Base-by-base conservation (phyloP, 306 rosid species). In the Cicer pinnatifidum region DNA sequence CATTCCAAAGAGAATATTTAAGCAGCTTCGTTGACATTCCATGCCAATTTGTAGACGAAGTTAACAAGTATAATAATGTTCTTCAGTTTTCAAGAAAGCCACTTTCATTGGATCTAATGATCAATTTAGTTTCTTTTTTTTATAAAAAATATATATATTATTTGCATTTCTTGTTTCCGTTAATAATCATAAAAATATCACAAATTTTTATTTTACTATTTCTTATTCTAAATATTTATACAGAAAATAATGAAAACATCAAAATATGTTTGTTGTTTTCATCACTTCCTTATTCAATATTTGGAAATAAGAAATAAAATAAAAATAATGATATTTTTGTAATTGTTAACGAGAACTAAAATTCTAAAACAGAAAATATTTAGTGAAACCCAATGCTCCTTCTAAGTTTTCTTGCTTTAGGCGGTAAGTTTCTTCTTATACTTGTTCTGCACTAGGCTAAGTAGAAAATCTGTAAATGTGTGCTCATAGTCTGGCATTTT, bases 401-500 rank as follows among this genome's bases (percentile, higher is more conserved):
- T 51, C 23, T 16, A 69, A 19, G 76, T 57, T 50, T 47, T 12
- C 63, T 40, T 19, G 8, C 44, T 63, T 69, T 69, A 53, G 20
- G 72, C 23, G 7, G 38, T 9, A 39, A 58, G 67, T 67, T 75
- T 82, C 86, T 82, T 85, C 85, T 82, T 82, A 72, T n/a, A 64
- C 71, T 82, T 80, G 85, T 73, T 85, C 71, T 82, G 86, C 81
- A 52, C 60, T 50, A 82, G 79, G 85, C 73, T 74, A 39, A 85
- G 83, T 48, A 85, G 81, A 76, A 85, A 85, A 51, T 85, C 89
- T 13, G 89, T 85, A 70, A 85, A 85, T 28, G 82, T 35, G 37
- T 80, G 85, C 75, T 85, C 89, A 8, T 85, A 85, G 13, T 65
- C 84, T 38, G 89, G 89, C 86, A 85, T 77, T 80, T 85, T 85